Conservation (phyloP, 1,284 basidiomycete species). For the Flammula alnicola region DNA sequence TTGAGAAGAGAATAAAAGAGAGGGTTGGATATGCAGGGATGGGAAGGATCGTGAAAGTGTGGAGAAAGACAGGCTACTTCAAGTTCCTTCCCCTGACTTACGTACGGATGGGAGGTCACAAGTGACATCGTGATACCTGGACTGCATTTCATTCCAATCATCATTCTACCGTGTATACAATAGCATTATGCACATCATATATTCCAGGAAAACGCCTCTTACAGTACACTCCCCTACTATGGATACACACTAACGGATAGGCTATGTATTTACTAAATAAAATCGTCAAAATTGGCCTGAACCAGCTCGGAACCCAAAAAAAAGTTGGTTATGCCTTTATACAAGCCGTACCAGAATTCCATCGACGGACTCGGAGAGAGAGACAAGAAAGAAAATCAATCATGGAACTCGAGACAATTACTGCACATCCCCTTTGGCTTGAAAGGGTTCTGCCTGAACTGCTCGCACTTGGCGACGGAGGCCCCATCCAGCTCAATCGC, state of each 20-base stretch:
- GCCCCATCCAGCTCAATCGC: slow-evolving; percentile 31
- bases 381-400: slow-evolving; percentile 17
- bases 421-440: slow-evolving; percentile 64
- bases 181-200: neutral
- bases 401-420: slow-evolving; percentile 59
- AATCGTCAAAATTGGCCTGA: neutral
- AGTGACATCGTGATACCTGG: neutral
- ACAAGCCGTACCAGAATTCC: neutral
- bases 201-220: neutral
- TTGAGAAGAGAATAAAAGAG: slow-evolving; percentile 8
- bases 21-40: slow-evolving; percentile 7
- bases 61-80: slow-evolving; percentile 6
- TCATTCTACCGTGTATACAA: too few species aligned
- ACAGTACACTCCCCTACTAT: neutral
- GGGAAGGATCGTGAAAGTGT: slow-evolving; percentile 6
- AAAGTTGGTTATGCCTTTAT: too few species aligned
- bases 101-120: slow-evolving; percentile 1
- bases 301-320: too few species aligned
- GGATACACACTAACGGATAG: neutral
- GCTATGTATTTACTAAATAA: neutral
- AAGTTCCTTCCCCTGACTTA: neutral
- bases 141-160: neutral
- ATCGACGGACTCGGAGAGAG: neutral
- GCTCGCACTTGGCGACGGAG: slow-evolving; percentile 40
- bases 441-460: slow-evolving; percentile 66